Percentiles rank a stretch among this genome's conserved stretches.
Conservation (phyloP, 2,329 filamentous ascomycete genomes). For the Macroventuria anomochaeta region DNA sequence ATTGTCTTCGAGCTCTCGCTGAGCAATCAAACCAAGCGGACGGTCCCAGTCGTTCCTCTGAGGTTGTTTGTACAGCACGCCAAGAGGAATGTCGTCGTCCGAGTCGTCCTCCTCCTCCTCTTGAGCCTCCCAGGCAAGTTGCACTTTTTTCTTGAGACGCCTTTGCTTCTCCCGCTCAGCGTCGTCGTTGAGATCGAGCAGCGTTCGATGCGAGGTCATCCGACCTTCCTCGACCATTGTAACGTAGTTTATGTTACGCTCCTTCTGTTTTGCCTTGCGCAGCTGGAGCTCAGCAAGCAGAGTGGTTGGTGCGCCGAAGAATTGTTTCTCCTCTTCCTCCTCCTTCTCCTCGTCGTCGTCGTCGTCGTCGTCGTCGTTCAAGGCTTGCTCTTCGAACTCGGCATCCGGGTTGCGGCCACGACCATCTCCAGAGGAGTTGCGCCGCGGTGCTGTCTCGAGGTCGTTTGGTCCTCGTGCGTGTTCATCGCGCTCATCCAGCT, state of each 20-base stretch:
- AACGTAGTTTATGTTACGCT: slow-evolving; percentile 73
- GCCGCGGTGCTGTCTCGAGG: slow-evolving; percentile 36
- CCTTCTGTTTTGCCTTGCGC: slow-evolving; percentile 86
- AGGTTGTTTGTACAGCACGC: slow-evolving; percentile 70
- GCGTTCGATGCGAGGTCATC: slow-evolving; percentile 70
- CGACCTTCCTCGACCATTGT: slow-evolving; percentile 75
- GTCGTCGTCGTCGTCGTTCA: too few relatives aligned
- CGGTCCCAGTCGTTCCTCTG: slow-evolving; percentile 59
- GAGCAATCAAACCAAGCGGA: slow-evolving; percentile 78
- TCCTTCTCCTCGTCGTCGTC: slow-evolving; percentile 56
- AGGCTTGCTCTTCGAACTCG: slow-evolving; percentile 30
- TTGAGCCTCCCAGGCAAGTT: slow-evolving; percentile 87
- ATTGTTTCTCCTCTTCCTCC: slow-evolving; percentile 51
- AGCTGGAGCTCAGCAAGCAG: slow-evolving; percentile 90
- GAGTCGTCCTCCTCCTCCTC: slow-evolving; percentile 53
- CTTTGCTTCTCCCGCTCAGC: slow-evolving; percentile 81
- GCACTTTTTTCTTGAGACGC: slow-evolving; percentile 76
- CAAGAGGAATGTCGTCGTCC: slow-evolving; percentile 86
- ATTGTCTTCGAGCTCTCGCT: slow-evolving; percentile 86
- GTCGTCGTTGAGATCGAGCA: slow-evolving; percentile 89
- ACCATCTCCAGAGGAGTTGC: slow-evolving; percentile 48
- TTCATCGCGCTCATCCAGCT: slow-evolving; percentile 39
- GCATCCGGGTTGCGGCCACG: slow-evolving; percentile 45
- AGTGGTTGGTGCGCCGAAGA: slow-evolving; percentile 81
- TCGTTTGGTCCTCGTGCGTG: slow-evolving; percentile 41